Conservation (phyloP, 352 stramenopile genomes). For the Pythium myriotylum region DNA sequence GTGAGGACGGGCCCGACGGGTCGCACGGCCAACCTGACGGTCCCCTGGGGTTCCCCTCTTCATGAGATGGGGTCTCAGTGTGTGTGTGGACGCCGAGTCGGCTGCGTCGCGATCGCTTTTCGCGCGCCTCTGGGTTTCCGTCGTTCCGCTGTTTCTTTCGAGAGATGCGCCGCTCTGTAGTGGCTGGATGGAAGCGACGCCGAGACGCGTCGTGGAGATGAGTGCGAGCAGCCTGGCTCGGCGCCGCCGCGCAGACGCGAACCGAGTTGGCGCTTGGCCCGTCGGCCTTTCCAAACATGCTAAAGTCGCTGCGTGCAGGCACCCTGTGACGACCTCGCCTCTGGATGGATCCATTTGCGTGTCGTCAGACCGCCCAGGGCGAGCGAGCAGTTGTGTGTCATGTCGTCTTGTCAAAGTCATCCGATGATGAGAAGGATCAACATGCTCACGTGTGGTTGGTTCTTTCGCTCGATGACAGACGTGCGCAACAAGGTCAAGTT, state of each 20-base stretch:
- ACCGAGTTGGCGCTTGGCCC: not conserved
- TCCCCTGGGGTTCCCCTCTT: too few species aligned
- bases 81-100: too few species aligned
- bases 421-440: conserved; percentile 16
- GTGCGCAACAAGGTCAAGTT: conserved; percentile 98
- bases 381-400: conserved; percentile 58
- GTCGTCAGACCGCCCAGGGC: not conserved
- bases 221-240: too few species aligned
- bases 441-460: conserved; percentile 17
- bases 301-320: conserved; percentile 91
- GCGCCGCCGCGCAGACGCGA: too few species aligned
- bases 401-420: conserved; percentile 57
- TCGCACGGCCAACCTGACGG: too few species aligned
- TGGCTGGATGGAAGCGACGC: too few species aligned
- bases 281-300: conserved; percentile 73
- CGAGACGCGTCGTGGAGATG: too few species aligned
- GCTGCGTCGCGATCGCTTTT: too few species aligned
- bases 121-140: not conserved
- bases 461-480: conserved; percentile 59
- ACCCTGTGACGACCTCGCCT: conserved; percentile 48
- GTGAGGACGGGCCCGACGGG: conserved; percentile 20
- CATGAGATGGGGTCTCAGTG: too few species aligned
- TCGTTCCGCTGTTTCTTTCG: conserved; percentile 1
- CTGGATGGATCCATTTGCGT: conserved; percentile 7
- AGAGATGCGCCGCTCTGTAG: not conserved